Evolutionary conservation across 805 yeast species (phyloP), one percentile per base, ranked within the genome.

Genomic region (Metschnikowia chrysomelidarum): DNA sequence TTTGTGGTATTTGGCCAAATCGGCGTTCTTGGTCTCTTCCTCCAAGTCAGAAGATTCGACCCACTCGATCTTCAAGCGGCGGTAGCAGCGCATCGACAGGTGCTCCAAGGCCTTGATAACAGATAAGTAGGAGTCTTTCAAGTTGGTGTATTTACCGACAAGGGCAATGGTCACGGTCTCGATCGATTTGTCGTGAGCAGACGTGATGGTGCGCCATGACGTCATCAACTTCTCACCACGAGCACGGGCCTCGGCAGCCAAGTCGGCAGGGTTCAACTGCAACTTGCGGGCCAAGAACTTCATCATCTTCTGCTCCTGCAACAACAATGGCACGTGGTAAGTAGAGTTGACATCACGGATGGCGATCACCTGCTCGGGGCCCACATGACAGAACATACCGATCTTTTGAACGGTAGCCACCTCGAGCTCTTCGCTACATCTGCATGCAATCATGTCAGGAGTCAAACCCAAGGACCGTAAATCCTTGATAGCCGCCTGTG

Each of bases 341-440:
- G 98, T 91, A 9, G 96, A 87, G 69, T 85, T 86, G 51, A 93
- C 95, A 64, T 93, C 98, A 57, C 89, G 95, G 36, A 93, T 96
- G 32, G 95, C 96, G 50, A 93, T 75, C 30, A 93, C 98, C 71
- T 94, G 98, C 39, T 91, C 88, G n/a, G 95, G 86, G 19, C 96
- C 97, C 50, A 93, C 98, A 58, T 93, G 98, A 64, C 98, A 91
- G 69, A 93, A 93, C 98, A 93, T 93, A 41, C 97, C 93, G 57
- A 93, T 91, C 68, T 93, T 93, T 47, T 85, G 91, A 56, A 83
- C 86, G n/a, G 96, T 88, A 47, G 88, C 79, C 40, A 67, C 65
- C 54, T 85, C 95, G 51, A 93, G 75, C 56, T 76, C 75, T 49
- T 84, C 84, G 34, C 87, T 74, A 71, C 99, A 93, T 71, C 99